phyloP scores from a whole-genome alignment of 23 red algal species.

The Gracilaria caudata region DNA sequence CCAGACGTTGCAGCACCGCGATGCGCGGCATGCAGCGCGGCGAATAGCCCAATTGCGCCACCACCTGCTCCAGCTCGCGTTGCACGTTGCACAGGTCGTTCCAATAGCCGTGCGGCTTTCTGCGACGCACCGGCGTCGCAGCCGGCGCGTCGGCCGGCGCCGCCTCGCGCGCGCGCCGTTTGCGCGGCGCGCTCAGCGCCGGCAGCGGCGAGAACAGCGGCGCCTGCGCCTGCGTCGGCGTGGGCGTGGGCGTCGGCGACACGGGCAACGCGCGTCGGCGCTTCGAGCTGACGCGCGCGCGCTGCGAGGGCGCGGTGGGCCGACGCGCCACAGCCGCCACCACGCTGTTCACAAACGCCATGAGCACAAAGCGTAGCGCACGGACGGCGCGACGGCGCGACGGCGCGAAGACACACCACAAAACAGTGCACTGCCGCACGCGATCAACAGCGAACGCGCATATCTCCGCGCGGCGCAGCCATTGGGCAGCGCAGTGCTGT shows the following conservation, averaged over 20 bases:
- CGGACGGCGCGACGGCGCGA: no score
- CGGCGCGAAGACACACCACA: no score
- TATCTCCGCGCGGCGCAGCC: no score
- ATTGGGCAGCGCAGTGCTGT: no score
- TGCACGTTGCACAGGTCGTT: conserved; percentile 50
- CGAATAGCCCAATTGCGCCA: background rate
- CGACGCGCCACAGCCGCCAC: background rate
- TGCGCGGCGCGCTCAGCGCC: background rate
- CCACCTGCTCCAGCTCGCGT: conserved; percentile 38
- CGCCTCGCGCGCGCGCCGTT: background rate
- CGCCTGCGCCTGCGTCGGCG: background rate
- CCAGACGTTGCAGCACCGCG: conserved; percentile 29
- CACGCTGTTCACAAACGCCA: background rate
- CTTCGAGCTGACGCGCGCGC: background rate
- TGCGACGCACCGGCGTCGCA: background rate
- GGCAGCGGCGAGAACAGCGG: background rate
- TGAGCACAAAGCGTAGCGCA: background rate
- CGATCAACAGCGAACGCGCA: no score
- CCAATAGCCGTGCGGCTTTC: conserved; percentile 71
- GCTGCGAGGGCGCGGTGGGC: background rate
- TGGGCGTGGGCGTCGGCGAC: background rate
- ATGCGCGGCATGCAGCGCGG: conserved; percentile 41
- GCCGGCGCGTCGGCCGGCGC: background rate
- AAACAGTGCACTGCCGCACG: no score
- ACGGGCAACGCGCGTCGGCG: background rate